Percentiles rank a stretch among this genome's conserved stretches.
Evolutionary conservation across 192 early-diverging fungal species (phyloP).

Genomic region (Haplosporangium gracile): DNA sequence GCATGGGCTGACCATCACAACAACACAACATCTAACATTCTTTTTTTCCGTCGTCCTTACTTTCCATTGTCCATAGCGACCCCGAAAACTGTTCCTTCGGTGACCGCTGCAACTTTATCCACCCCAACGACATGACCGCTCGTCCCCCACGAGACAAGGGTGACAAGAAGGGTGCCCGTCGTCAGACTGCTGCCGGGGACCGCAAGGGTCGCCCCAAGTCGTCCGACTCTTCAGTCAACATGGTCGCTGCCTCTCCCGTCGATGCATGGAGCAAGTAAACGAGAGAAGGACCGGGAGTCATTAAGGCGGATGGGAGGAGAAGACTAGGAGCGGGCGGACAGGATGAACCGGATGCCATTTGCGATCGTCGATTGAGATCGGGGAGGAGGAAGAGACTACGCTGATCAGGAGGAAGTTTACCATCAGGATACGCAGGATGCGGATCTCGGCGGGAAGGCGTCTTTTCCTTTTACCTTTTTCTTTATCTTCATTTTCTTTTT

Average conservation of each 20-base stretch:
- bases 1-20: not conserved
- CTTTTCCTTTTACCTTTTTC: too few species aligned
- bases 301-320: not conserved
- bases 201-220: slow-evolving; percentile 26
- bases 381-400: too few species aligned
- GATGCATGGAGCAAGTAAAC: slow-evolving; percentile 12
- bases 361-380: too few species aligned
- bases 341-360: too few species aligned
- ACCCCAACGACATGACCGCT: slow-evolving; percentile 39
- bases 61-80: slow-evolving; percentile 16
- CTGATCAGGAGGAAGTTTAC: too few species aligned
- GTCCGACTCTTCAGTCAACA: slow-evolving; percentile 32
- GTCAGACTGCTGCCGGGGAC: not conserved
- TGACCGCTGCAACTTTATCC: slow-evolving; percentile 50
- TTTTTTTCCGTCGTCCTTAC: too few species aligned
- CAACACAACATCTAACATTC: not conserved
- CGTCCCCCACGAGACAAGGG: slow-evolving; percentile 8
- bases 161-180: slow-evolving; percentile 34
- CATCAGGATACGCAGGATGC: too few species aligned
- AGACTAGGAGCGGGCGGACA: too few species aligned
- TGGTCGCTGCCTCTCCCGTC: slow-evolving; percentile 26
- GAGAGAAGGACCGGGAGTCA: not conserved
- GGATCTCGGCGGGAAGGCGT: too few species aligned
- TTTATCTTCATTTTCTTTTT: not conserved
- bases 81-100: slow-evolving; percentile 47